Base-by-base conservation (phyloP, 148 eudicot genomes). In the Camellia granthamiana region DNA sequence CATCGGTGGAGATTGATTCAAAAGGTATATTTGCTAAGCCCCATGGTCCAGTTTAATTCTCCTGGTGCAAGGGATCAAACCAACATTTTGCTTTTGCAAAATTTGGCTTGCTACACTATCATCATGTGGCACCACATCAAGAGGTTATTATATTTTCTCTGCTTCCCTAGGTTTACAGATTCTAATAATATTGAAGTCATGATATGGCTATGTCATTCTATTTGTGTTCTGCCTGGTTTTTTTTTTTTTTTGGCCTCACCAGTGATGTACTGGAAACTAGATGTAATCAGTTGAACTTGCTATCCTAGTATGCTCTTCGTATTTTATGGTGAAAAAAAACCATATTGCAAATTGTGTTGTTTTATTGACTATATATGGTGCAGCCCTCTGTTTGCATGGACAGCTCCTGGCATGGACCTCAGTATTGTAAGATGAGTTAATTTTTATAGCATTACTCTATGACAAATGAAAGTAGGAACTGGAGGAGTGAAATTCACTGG, bases 1-100 rank as follows among this genome's bases (percentile, higher is more conserved):
- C 94, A 47, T 91, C 92, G 0, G 92, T 88, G 69, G 89, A 91
- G 87, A 86, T 91, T 30, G 91, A 86, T 81, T 88, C 56, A 76
- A n/a, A 55, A 56, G 69, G 14, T 30, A 10, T 46, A 43, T 58
- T 49, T 3, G 11, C 19, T 16, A 59, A 19, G 65, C 63, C 19
- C 63, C 54, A 54, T 43, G 65, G 64, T 55, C 54, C 46, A 38
- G 63, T 68, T 58, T 67, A 64, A 46, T 68, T 49, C 49, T 77
- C 7, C 11, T 14, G 59, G 43, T 64, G 60, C 23, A 43, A 49
- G 13, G 11, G 69, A 77, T 59, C 12, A 11, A 41, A 63, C 77
- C 54, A 74, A 55, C 19, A 75, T 80, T 70, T 62, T 7, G 46
- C 73, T 38, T 30, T 77, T 23, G 41, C 70, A 58, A 41, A 44